Base-by-base conservation (phyloP, 2,329 filamentous ascomycete genomes). In the Pseudocercospora pini-densiflorae region DNA sequence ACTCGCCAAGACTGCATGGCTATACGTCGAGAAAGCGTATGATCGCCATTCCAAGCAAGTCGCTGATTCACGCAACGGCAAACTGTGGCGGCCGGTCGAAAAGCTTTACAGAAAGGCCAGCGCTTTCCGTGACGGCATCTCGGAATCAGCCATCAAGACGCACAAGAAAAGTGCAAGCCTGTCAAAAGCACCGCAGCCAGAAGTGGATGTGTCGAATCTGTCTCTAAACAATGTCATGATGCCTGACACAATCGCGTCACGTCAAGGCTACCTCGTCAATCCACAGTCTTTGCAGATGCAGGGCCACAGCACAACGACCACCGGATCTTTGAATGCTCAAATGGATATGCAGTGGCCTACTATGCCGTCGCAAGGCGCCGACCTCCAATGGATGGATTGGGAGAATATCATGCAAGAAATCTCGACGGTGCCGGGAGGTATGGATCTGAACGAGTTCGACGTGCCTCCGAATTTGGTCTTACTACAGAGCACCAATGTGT, bases 11-110 rank as follows among this genome's bases (percentile, higher is more conserved):
- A 77, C 80, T 47, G 84, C 85, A 1, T 87, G 85, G 85, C 71
- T 65, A 7, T 77, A 82, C 24, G 78, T 87, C 24, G 82, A 87
- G 10, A 71, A 71, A 24, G 79, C 80, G 3, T 84, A 83, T 68
- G 79, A 80, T 2, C 70, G 75, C 1, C 85, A 81, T 72, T 78
- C 78, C 47, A 76, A 79, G 23, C 75, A 77, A 60, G 81, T 87
- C 61, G 85, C 85, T 5, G 85, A 87, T 67, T 79, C 80, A 5
- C 78, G 80, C 61, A 78, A 78, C 27, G 85, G 85, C 1, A 80
- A 81, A 59, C 77, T 87, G 6, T 87, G 85, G 85, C 77, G 81
- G 40, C 85, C 85, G 1, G 82, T 87, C 33, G 82, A 81, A 70
- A 86, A 85, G 72, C 75, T 87, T 6, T 78, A 85, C 65, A 82